Conservation (phyloP, 192 early-diverging fungal genomes). For the Rhizoclosmatium sp. region DNA sequence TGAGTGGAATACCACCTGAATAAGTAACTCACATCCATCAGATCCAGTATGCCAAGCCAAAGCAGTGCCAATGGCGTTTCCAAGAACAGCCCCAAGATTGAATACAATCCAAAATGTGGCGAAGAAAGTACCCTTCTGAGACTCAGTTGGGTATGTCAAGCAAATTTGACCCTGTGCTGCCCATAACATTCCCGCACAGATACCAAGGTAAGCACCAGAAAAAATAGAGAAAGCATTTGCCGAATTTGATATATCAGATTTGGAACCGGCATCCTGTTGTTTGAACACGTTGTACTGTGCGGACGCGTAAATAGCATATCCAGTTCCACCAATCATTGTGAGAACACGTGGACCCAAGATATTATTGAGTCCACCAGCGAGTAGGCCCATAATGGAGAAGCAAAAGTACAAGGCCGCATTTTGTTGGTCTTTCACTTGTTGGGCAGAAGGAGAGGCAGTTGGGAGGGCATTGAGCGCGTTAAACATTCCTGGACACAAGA, state of each 20-base stretch:
- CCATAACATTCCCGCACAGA: conserved; percentile 80
- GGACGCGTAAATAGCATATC: conserved; percentile 78
- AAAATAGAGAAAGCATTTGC: not conserved
- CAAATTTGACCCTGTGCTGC: conserved; percentile 72
- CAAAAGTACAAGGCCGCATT: conserved; percentile 80
- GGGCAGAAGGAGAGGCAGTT: conserved; percentile 49
- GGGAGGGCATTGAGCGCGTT: conserved; percentile 66
- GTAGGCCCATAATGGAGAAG: conserved; percentile 44
- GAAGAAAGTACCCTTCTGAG: no score
- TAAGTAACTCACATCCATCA: conserved; percentile 14
- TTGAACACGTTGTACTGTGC: conserved; percentile 75
- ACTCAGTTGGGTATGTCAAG: conserved; percentile 46
- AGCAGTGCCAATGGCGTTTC: no score
- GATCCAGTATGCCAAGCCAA: conserved; percentile 60
- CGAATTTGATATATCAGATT: conserved; percentile 21
- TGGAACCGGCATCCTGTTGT: conserved; percentile 55
- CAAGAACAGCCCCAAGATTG: conserved; percentile 73
- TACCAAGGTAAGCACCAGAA: conserved; percentile 45
- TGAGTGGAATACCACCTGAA: no score
- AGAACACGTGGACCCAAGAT: conserved; percentile 51
- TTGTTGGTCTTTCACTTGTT: conserved; percentile 61
- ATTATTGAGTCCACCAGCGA: no score
- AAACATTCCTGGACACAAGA: no score
- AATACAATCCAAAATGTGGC: no score
- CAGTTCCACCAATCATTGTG: conserved; percentile 69